Evolutionary conservation across 805 yeast genomes (phyloP).

Genomic region (Lipomyces orientalis): DNA sequence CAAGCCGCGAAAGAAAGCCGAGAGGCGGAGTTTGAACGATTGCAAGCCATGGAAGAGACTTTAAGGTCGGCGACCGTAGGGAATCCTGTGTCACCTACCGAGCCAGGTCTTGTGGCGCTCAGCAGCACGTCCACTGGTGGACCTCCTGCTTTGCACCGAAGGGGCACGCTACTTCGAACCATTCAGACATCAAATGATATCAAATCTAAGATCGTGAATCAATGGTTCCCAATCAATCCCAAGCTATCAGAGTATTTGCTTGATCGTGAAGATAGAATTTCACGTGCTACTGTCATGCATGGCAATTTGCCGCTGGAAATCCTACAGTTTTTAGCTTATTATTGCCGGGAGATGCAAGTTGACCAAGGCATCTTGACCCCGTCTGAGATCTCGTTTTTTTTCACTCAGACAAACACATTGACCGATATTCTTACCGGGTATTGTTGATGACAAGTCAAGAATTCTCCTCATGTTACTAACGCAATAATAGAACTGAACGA

Average conservation of each 20-base stretch:
- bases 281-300: slow-evolving; percentile 33
- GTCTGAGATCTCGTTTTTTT: slow-evolving; percentile 25
- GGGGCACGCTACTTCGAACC: not conserved
- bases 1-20: slow-evolving; percentile 4
- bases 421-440: slow-evolving; percentile 35
- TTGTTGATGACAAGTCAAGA: not conserved
- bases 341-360: slow-evolving; percentile 28
- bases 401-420: slow-evolving; percentile 11
- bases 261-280: slow-evolving; percentile 33
- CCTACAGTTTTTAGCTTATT: slow-evolving; percentile 27
- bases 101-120: not conserved
- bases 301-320: slow-evolving; percentile 37
- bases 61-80: not conserved
- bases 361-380: slow-evolving; percentile 15
- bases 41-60: slow-evolving; percentile 20
- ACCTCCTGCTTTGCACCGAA: not conserved
- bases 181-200: slow-evolving; percentile 9
- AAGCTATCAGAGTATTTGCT: slow-evolving; percentile 28
- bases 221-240: slow-evolving; percentile 20
- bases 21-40: slow-evolving; percentile 13
- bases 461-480: not conserved
- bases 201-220: slow-evolving; percentile 12
- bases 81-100: not conserved
- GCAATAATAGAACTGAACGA: slow-evolving; percentile 26
- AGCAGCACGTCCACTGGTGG: not conserved